phyloP scores from a whole-genome alignment of 1,139 yeast genomes.

The Debaryomyces udenii region DNA sequence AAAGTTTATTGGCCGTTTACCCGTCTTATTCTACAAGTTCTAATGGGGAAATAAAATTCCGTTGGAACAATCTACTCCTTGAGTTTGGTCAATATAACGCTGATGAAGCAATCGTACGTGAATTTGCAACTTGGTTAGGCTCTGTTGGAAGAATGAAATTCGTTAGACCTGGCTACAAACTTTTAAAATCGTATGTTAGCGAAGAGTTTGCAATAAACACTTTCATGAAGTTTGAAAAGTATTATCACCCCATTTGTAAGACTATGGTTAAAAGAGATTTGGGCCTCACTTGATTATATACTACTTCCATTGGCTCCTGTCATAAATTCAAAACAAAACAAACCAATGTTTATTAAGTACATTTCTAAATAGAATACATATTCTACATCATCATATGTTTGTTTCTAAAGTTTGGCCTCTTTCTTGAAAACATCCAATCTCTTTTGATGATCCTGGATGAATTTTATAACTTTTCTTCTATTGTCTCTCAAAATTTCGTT shows the following conservation, averaged over 20 bases:
- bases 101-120: constrained; percentile 21
- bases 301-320: background rate
- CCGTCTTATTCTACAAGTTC: constrained; percentile 26
- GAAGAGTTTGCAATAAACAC: constrained; percentile 33
- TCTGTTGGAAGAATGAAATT: constrained; percentile 48
- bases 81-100: constrained; percentile 27
- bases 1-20: constrained; percentile 27
- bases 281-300: constrained; percentile 11
- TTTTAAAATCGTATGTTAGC: constrained; percentile 31
- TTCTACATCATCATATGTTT: constrained; percentile 14
- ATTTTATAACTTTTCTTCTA: constrained; percentile 62
- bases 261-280: constrained; percentile 42
- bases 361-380: constrained; percentile 5
- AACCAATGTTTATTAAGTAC: constrained; percentile 3
- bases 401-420: constrained; percentile 24
- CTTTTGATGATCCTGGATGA: constrained; percentile 62
- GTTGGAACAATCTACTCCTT: constrained; percentile 37
- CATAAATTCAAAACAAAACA: background rate
- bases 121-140: constrained; percentile 42
- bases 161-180: constrained; percentile 44
- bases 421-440: constrained; percentile 57
- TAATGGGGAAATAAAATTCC: constrained; percentile 38
- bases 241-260: constrained; percentile 45
- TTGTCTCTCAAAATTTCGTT: constrained; percentile 55
- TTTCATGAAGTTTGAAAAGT: constrained; percentile 26